Conservation (phyloP, 2,329 filamentous ascomycete genomes). For the Sporothrix euskadiensis region DNA sequence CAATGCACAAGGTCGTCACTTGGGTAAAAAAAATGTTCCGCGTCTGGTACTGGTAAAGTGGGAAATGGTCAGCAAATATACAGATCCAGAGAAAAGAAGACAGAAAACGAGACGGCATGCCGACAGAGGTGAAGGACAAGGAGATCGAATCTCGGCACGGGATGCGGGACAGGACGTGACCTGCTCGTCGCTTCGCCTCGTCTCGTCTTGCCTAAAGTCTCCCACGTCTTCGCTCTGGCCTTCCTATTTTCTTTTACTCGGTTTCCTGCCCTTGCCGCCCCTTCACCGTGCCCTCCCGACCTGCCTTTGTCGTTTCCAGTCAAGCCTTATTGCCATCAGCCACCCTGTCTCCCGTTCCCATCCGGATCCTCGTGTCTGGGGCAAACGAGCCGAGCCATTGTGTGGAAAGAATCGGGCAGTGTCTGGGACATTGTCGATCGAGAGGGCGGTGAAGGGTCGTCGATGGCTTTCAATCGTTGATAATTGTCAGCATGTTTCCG, state of each 20-base stretch:
- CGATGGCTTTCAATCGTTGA: neutral
- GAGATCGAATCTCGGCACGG: neutral
- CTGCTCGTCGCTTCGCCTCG: conserved; percentile 13
- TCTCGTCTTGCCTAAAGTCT: neutral
- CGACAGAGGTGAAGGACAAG: neutral
- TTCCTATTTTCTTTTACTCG: neutral
- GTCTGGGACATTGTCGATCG: neutral
- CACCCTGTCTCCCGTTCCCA: neutral
- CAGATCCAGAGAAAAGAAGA: neutral
- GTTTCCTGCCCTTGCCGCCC: neutral
- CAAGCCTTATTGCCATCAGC: neutral
- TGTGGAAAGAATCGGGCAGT: neutral
- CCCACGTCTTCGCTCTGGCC: neutral
- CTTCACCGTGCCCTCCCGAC: no score
- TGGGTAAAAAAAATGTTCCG: neutral
- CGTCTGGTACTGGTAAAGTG: neutral
- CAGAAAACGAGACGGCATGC: neutral
- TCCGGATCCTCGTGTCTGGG: neutral
- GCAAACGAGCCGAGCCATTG: neutral
- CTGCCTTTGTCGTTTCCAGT: no score
- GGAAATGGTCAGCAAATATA: conserved; percentile 12
- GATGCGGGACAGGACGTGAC: neutral
- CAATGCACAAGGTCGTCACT: neutral
- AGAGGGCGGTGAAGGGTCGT: neutral
- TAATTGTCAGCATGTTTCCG: neutral